phyloP scores from a whole-genome alignment of 352 stramenopile species.

The Lagenidium sp. region DNA sequence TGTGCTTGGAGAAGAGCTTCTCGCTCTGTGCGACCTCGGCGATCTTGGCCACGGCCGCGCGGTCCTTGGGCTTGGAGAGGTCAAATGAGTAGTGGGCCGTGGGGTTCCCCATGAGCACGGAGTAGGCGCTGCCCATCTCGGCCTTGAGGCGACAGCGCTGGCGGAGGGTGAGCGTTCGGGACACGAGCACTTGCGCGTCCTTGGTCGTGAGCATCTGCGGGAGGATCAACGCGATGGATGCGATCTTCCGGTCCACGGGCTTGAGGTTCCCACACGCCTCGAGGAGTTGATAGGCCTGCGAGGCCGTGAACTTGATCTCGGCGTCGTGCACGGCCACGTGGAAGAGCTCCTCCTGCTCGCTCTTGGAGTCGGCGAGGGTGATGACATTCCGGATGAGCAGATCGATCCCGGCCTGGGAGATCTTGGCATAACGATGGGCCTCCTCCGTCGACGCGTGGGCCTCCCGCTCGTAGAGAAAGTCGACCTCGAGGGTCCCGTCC shows the following conservation, averaged over 20 bases:
- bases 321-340: constrained; percentile 68
- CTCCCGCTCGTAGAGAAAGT: constrained; percentile 77
- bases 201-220: constrained; percentile 80
- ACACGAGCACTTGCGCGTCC: constrained; percentile 66
- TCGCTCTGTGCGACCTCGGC: constrained; percentile 77
- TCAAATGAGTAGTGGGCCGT: constrained; percentile 79
- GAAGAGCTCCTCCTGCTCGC: constrained; percentile 72
- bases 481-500: constrained; percentile 49
- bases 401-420: constrained; percentile 56
- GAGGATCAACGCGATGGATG: constrained; percentile 61
- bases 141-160: constrained; percentile 72
- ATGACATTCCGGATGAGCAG: constrained; percentile 71
- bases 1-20: constrained; percentile 62
- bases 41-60: constrained; percentile 68
- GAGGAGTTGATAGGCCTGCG: constrained; percentile 74
- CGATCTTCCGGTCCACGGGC: constrained; percentile 37
- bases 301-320: constrained; percentile 68
- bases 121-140: constrained; percentile 78
- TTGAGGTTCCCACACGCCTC: constrained; percentile 64
- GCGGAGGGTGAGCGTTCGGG: constrained; percentile 46
- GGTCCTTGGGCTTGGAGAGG: constrained; percentile 64
- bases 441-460: constrained; percentile 50
- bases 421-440: constrained; percentile 37
- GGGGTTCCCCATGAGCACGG: constrained; percentile 73
- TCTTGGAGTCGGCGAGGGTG: constrained; percentile 31